Evolutionary conservation across 306 rosid genomes (phyloP).

Genomic region (Spatholobus suberectus): DNA sequence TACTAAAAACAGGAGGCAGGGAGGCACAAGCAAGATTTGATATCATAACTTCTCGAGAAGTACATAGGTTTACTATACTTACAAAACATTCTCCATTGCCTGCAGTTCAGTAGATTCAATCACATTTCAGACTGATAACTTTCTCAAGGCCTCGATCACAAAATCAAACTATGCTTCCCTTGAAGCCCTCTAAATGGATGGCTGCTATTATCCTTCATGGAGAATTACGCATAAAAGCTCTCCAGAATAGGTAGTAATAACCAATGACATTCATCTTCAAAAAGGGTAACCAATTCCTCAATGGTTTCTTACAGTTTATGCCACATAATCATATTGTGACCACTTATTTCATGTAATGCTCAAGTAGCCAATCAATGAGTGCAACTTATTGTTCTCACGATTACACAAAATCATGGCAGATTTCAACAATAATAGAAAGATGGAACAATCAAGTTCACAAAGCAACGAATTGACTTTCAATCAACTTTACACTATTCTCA

Average conservation of each 20-base stretch:
- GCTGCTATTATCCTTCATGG: conserved; percentile 2
- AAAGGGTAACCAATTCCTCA: not conserved
- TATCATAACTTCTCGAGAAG: not conserved
- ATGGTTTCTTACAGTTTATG: not conserved
- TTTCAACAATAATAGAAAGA: not conserved
- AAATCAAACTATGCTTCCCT: conserved; percentile 21
- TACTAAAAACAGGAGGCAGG: not conserved
- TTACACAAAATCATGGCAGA: conserved; percentile 16
- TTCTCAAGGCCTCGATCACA: conserved; percentile 24
- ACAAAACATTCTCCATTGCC: conserved; percentile 12
- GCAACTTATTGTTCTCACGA: conserved; percentile 11
- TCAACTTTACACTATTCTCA: conserved; percentile 40
- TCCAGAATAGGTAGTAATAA: not conserved
- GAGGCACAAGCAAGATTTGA: conserved; percentile 8
- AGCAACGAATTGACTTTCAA: conserved; percentile 46
- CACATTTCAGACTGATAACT: not conserved
- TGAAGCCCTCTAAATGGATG: not conserved
- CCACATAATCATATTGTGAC: not conserved
- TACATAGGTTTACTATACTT: not conserved
- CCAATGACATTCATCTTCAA: not conserved
- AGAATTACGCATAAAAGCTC: not conserved
- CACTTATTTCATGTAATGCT: conserved; percentile 18
- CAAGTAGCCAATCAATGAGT: not conserved
- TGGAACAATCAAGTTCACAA: conserved; percentile 48
- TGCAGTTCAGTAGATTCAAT: not conserved